phyloP scores from a whole-genome alignment of 176 grass and related monocot species.

The Areca catechu region DNA sequence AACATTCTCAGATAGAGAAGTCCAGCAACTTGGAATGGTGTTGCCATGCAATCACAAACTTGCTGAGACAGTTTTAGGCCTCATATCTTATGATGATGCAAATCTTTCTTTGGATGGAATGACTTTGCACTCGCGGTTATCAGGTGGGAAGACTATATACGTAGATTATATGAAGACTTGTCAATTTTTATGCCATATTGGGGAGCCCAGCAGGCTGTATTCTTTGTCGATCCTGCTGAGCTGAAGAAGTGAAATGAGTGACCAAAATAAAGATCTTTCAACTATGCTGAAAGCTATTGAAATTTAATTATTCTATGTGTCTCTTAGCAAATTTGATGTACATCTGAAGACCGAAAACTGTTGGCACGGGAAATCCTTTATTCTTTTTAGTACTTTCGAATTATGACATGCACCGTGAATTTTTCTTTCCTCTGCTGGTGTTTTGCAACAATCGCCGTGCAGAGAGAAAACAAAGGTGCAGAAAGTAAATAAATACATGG shows the following conservation, averaged over 20 bases:
- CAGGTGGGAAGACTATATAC: slow-evolving; percentile 58
- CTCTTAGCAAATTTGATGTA: too few species aligned
- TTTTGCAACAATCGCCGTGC: too few species aligned
- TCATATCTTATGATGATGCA: slow-evolving; percentile 5
- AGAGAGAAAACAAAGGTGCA: too few species aligned
- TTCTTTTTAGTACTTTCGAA: too few species aligned
- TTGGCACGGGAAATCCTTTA: too few species aligned
- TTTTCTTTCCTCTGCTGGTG: too few species aligned
- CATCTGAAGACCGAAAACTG: too few species aligned
- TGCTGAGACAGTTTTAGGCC: slow-evolving; percentile 38
- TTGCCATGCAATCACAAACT: slow-evolving; percentile 32
- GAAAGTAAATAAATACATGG: too few species aligned
- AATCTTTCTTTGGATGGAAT: slow-evolving; percentile 40
- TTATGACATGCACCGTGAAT: too few species aligned
- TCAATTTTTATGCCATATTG: slow-evolving; percentile 40
- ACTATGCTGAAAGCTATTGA: too few species aligned
- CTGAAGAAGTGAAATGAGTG: slow-evolving; percentile 19
- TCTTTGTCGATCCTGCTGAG: slow-evolving; percentile 30
- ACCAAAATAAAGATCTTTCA: not conserved
- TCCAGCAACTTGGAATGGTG: slow-evolving; percentile 35
- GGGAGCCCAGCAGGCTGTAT: slow-evolving; percentile 52
- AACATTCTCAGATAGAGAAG: slow-evolving; percentile 13
- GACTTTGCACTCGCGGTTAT: slow-evolving; percentile 41
- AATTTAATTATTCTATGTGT: too few species aligned
- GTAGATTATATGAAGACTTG: slow-evolving; percentile 43